Evolutionary conservation across 768 basidiomycete genomes (phyloP), one percentile per base, ranked within the genome.

Genomic region (Tricholoma bakamatsutake): DNA sequence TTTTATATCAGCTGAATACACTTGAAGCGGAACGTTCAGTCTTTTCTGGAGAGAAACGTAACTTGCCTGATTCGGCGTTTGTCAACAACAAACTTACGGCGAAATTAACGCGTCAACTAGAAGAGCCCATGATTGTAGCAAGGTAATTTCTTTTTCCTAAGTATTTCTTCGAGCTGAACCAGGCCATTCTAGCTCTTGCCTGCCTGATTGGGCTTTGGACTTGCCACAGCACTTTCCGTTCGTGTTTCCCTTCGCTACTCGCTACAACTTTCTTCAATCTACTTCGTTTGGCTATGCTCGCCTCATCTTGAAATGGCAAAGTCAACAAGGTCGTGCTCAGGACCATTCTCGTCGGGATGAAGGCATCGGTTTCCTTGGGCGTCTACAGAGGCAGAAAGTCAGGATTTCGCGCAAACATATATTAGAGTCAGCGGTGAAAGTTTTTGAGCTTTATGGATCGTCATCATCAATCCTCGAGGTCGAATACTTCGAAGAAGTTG

Each of bases 71-170:
- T 59, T 82, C 90, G 0, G 82, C 90, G 0, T 99, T 99, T 67
- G 83, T 98, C 59, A 99, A 98, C 69, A 98, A 97, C 74, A 99
- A 99, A 70, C 75, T 99, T 27, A 93, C 93, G 1, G 97, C 97
- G 9, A 99, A 99, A 71, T 80, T 99, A n/a, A 93, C 93, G 11
- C 82, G 97, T 34, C 97, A 98, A 67, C 70, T 99, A 42, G 97
- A 99, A 64, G 97, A 99, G 67, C 92, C 93, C 0, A 97, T 98
- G 93, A 97, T 99, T 59, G 94, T 99, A 43, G 97, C 96, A 1
- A 95, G 93, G 93, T 93, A 62, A 59, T 77, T 67, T 48, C 39
- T 15, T 17, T 57, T n/a, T 12, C n/a, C 17, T 17, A 28, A 18
- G 7, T 34, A 50, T 13, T 30, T 53, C 15, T 39, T 35, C 46